Evolutionary conservation across 805 yeast species (phyloP).

Genomic region (Yarrowia keelungensis): DNA sequence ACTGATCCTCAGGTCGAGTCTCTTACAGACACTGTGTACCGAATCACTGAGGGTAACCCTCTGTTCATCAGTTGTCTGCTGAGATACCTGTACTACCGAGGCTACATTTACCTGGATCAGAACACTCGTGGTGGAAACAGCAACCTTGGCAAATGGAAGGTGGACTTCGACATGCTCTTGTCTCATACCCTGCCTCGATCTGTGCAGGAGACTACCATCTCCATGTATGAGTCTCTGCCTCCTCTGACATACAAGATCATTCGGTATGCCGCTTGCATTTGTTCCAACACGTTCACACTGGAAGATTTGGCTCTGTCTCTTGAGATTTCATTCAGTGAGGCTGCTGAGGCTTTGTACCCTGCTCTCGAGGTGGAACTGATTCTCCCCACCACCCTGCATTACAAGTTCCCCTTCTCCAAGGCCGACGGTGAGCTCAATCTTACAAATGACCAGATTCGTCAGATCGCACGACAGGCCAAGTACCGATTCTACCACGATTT

Average conservation of each 20-base stretch:
- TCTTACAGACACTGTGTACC: conserved; percentile 43
- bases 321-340: conserved; percentile 49
- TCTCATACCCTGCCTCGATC: conserved; percentile 37
- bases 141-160: conserved; percentile 43
- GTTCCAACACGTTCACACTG: conserved; percentile 53
- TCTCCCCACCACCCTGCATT: conserved; percentile 53
- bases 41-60: conserved; percentile 46
- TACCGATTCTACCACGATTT: conserved; percentile 56
- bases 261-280: conserved; percentile 55
- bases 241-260: conserved; percentile 47
- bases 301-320: conserved; percentile 52
- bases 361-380: conserved; percentile 51
- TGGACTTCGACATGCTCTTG: conserved; percentile 42
- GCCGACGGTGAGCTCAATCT: conserved; percentile 48
- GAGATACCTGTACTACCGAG: conserved; percentile 42
- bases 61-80: conserved; percentile 41
- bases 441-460: conserved; percentile 50
- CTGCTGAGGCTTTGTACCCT: conserved; percentile 49
- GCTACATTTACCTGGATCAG: conserved; percentile 41
- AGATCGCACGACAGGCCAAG: conserved; percentile 49
- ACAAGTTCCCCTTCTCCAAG: conserved; percentile 58
- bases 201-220: conserved; percentile 42
- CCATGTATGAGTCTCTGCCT: conserved; percentile 45
- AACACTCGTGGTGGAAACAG: conserved; percentile 29
- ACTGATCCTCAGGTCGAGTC: conserved; percentile 40